Base-by-base conservation (phyloP, 805 yeast species). In the Hyphopichia homilentoma region DNA sequence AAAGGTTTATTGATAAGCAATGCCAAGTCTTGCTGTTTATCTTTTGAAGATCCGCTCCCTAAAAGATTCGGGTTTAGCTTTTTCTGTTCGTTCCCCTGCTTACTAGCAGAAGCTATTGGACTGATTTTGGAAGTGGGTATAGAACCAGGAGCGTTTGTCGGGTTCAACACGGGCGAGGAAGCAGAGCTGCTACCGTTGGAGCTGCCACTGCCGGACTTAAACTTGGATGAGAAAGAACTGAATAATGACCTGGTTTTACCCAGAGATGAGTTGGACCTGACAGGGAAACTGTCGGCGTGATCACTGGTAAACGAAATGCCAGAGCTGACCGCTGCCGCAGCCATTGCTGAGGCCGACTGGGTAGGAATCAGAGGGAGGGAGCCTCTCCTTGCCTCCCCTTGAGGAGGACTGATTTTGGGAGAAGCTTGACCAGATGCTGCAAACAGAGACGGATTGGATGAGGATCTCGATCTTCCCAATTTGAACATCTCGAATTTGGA, bases 141-240 rank as follows among this genome's bases (percentile, higher is more conserved):
- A 18, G 37, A 24, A 20, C 14, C 22, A n/a, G 41, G 25, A 12
- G 42, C 16, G 30, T 21, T 26, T n/a, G n/a, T n/a, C n/a, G n/a
- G n/a, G n/a, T n/a, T n/a, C n/a, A n/a, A n/a, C n/a, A n/a, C n/a
- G n/a, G n/a, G n/a, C 30, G 20, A 9, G 38, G 19, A 15, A 26
- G 23, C n/a, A 16, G 19, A 15, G 28, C 11, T 7, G 29, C 11
- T n/a, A 17, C 26, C 7, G 40, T 35, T 2, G 41, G 20, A 9
- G 36, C 9, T 25, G 36, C 24, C 18, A 30, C 26, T 1, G 36
- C 24, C 30, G 5, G 57, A 50, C 36, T 62, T 63, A 42, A 65
- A 65, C 35, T 65, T 65, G 7, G 68, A 57, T 4, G 70, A 64
- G 11, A 66, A 30, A 9, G 69, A 61, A 34, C 65, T 54, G 43